A percentile compares a stretch with the other conserved stretches of the same genome.
Conservation (phyloP, 257 asterid genomes). For the Nicotiana paniculata region DNA sequence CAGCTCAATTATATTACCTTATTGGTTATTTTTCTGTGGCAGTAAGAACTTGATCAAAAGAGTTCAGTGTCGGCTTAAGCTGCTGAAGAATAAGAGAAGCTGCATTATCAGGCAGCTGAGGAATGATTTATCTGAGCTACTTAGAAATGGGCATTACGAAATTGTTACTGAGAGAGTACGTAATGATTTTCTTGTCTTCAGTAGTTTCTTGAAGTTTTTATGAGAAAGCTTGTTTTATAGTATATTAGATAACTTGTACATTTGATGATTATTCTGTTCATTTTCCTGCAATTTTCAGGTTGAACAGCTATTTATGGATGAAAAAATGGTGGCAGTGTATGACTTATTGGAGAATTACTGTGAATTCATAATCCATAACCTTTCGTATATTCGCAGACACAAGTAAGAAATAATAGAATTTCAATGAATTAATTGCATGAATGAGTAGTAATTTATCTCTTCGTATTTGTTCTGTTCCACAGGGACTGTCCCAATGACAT, state of each 20-base stretch:
- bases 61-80: slow-evolving; percentile 55
- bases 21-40: background rate
- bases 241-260: too few species aligned
- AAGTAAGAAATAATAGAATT: slow-evolving; percentile 25
- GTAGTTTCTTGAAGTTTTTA: too few species aligned
- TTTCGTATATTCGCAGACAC: slow-evolving; percentile 54
- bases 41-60: slow-evolving; percentile 37
- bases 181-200: too few species aligned
- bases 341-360: slow-evolving; percentile 54
- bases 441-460: background rate
- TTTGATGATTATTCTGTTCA: background rate
- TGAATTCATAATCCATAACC: slow-evolving; percentile 44
- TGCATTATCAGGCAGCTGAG: slow-evolving; percentile 51
- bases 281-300: slow-evolving; percentile 35
- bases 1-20: background rate
- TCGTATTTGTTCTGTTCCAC: background rate
- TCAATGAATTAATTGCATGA: background rate
- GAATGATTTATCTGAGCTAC: slow-evolving; percentile 56
- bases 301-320: slow-evolving; percentile 59
- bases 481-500: slow-evolving; percentile 86
- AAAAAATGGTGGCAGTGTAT: slow-evolving; percentile 42
- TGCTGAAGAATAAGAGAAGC: slow-evolving; percentile 56
- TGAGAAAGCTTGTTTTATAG: too few species aligned
- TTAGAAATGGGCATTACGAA: slow-evolving; percentile 50
- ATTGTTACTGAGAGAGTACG: slow-evolving; percentile 55